Evolutionary conservation across 2,329 filamentous ascomycete species (phyloP).

Genomic region (Neonectria faginata): DNA sequence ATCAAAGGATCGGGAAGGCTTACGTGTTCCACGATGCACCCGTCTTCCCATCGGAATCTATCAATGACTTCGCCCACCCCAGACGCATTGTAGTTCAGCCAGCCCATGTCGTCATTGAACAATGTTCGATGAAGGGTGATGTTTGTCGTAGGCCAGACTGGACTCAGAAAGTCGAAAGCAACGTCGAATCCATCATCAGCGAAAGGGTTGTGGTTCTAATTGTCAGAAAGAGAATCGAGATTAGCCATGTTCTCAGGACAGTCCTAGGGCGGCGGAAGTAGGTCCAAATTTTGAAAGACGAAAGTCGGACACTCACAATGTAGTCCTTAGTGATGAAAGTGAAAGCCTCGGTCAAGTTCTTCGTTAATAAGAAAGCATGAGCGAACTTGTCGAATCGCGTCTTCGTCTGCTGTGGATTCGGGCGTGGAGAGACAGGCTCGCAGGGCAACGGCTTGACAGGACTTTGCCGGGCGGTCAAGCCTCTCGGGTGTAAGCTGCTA

Average conservation of each 20-base stretch:
- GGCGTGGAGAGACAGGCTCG: not conserved
- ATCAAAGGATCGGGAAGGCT: not conserved
- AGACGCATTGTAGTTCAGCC: conserved; percentile 33
- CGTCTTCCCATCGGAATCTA: conserved; percentile 35
- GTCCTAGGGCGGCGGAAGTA: not conserved
- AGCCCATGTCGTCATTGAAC: conserved; percentile 27
- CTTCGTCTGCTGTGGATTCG: not conserved
- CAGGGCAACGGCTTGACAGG: not conserved
- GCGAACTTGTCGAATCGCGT: conserved; percentile 3
- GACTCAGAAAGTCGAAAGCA: not conserved
- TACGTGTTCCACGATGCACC: conserved; percentile 36
- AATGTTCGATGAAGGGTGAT: conserved; percentile 20
- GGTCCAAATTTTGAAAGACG: not conserved
- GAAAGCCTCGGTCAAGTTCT: conserved; percentile 11
- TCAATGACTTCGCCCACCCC: conserved; percentile 30
- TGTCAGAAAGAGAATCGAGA: not conserved
- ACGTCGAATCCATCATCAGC: conserved; percentile 5
- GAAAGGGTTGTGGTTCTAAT: conserved; percentile 11
- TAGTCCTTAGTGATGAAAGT: not conserved
- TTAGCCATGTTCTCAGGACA: not conserved
- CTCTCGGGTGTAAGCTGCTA: not conserved
- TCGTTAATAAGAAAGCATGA: conserved; percentile 1
- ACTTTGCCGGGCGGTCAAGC: not conserved
- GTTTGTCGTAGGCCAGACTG: conserved; percentile 5
- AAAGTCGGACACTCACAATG: not conserved